Evolutionary conservation across 192 early-diverging fungal species (phyloP).

Genomic region (Gonapodya sp.): DNA sequence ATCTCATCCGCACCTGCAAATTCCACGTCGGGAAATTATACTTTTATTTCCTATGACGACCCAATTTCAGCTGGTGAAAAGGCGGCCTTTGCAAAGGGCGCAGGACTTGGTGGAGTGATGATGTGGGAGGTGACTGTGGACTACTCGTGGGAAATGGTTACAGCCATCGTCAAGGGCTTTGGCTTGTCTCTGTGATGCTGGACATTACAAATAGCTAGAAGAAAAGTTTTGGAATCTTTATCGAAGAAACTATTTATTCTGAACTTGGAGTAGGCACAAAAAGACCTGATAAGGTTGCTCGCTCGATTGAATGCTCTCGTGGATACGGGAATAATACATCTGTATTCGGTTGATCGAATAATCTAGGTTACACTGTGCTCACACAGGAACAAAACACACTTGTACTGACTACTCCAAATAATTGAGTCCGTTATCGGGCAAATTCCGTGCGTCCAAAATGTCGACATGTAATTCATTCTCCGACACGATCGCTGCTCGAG

Average conservation of each 20-base stretch:
- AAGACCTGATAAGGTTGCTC: not conserved
- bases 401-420: not conserved
- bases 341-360: not conserved
- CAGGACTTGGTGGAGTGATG: slow-evolving; percentile 12
- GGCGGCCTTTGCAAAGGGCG: not conserved
- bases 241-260: slow-evolving; percentile 2
- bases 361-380: not conserved
- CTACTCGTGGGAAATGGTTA: slow-evolving; percentile 4
- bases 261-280: not conserved
- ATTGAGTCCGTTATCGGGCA: slow-evolving; percentile 3
- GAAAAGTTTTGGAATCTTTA: not conserved
- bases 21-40: not conserved
- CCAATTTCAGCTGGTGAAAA: slow-evolving; percentile 13
- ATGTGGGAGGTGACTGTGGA: slow-evolving; percentile 16
- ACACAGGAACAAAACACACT: not conserved
- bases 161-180: not conserved
- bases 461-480: slow-evolving; percentile 4
- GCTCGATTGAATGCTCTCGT: not conserved
- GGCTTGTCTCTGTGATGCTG: slow-evolving; percentile 1
- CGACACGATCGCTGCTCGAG: not conserved
- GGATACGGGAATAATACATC: not conserved
- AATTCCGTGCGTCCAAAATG: not conserved
- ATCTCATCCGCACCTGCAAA: slow-evolving; percentile 3
- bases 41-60: slow-evolving; percentile 14
- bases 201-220: not conserved